Base-by-base conservation (phyloP, 2,329 filamentous ascomycete species). In the Huntiella abstrusa region DNA sequence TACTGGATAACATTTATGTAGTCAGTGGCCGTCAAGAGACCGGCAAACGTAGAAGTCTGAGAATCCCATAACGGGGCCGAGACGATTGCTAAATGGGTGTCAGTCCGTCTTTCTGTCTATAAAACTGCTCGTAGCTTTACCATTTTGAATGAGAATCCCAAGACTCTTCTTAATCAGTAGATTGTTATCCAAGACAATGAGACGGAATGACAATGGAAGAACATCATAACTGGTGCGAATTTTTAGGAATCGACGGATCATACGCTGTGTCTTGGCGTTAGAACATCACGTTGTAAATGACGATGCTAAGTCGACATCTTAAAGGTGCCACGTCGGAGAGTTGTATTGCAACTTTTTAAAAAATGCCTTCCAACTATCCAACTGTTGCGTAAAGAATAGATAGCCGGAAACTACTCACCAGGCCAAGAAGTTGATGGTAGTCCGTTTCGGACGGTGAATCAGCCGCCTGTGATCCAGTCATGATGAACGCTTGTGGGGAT, bases 1-100 rank as follows among this genome's bases (percentile, higher is more conserved):
- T 98, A 98, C 61, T 96, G 88, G 36, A 98, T 93, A 48, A 98
- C 81, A 58, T 98, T 98, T 65, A 98, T 92, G 61, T 91, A 98
- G 64, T 98, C 91, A 51, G 86, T 93, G 52, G 86, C 91, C 22
- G 91, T 98, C 53, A 98, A 71, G 42, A 98, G 74, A 35, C 91
- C 91, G 36, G 88, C 91, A 62, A 96, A 98, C 33, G 82, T 85
- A 19, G 87, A 93, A 3, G 80, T 83, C 53, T 83, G 80, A 19
- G 88, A 95, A 62, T 98, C 87, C 91, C 91, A 98, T 53, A 98
- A 68, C 43, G 91, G 91, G 45, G 91, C 91, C 28, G 91, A 98
- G 47, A 98, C 91, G 59, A 98, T 98, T 58, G 84, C 88, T 96
- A 46, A 36, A 38, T 5, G 33, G 28, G 16, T 33, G 35, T 41